A percentile compares a stretch with the other conserved stretches of the same genome.
Evolutionary conservation across 768 basidiomycete species (phyloP).

Genomic region (Chiua virens): DNA sequence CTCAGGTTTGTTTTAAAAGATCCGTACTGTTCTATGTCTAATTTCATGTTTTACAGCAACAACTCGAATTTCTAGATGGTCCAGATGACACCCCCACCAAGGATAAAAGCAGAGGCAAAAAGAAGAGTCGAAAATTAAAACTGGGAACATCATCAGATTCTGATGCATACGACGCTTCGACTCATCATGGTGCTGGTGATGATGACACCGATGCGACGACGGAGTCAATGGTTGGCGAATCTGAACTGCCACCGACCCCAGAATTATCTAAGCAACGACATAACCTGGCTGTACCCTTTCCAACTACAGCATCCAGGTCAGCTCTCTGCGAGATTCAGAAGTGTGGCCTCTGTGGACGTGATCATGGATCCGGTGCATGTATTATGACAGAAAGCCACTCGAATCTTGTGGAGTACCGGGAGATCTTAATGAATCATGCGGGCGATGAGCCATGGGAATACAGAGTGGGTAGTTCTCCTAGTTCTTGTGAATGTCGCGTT

Average conservation of each 20-base stretch:
- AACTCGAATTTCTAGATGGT: constrained; percentile 31
- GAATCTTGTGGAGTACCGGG: constrained; percentile 68
- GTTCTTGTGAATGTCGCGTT: constrained; percentile 3
- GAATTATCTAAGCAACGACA: constrained; percentile 2
- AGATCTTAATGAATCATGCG: constrained; percentile 61
- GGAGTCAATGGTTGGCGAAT: constrained; percentile 20
- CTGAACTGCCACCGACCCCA: background rate
- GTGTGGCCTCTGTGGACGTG: constrained; percentile 64
- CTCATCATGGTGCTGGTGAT: constrained; percentile 15
- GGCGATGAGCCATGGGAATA: constrained; percentile 66
- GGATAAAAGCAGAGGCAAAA: constrained; percentile 36
- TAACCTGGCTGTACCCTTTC: background rate
- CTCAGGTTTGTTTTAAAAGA: constrained; percentile 25
- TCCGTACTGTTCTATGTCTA: background rate
- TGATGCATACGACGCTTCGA: constrained; percentile 36
- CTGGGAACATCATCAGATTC: constrained; percentile 39
- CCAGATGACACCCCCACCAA: constrained; percentile 40
- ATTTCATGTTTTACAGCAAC: constrained; percentile 23
- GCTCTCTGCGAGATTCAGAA: constrained; percentile 8
- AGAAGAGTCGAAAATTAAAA: constrained; percentile 31
- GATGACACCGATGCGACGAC: constrained; percentile 25
- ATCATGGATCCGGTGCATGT: constrained; percentile 54
- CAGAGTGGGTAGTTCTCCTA: constrained; percentile 44
- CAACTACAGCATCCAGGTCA: constrained; percentile 1
- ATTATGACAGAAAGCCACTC: constrained; percentile 64